Base-by-base conservation (phyloP, 257 asterid genomes). In the Capsicum rhomboideum region DNA sequence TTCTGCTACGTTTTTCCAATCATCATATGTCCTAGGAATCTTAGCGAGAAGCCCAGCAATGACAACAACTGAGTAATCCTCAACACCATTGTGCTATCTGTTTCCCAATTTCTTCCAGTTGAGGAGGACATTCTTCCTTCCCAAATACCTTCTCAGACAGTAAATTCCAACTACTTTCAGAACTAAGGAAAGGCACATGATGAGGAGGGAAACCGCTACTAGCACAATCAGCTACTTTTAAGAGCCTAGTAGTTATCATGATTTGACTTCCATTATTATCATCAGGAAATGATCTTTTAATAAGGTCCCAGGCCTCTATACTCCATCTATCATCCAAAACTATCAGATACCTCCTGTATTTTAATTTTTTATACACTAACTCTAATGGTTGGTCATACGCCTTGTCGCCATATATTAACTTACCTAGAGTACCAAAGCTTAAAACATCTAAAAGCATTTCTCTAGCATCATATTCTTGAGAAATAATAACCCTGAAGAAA, bases 261-360 rank as follows among this genome's bases (percentile, higher is more conserved):
- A 87, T 83, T 58, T 85, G 82, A 53, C 90, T 87, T 29, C 88
- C 55, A 6, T 80, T 83, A 7, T 2, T 13, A 37, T 83, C 84
- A 29, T 80, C 61, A 1, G 88, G 90, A 64, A 88, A 74, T 2
- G 40, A 21, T 37, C 80, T 44, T 58, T 9, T 82, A 6, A 85
- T 6, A 11, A 61, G 53, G 13, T 79, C 71, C 90, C 85, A 85
- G 34, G 59, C 72, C 11, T 53, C 46, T 23, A 31, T 26, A 20
- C 56, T 55, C 87, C 87, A 88, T 0, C 83, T 26, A 49, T 88
- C 84, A 42, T 85, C 88, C 75, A 88, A 37, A 9, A 85, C 88
- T 53, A 88, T 59, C 16, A 80, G 20, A 46, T 72, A 83, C 69
- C 78, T 58, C 18, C 21, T 23, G 0, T 84, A 56, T 18, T n/a